These are phyloP conservation scores for Mucor irregularis DNA, from an alignment of 371 early-diverging fungal genomes.

Conservation along the genomic window DNA sequence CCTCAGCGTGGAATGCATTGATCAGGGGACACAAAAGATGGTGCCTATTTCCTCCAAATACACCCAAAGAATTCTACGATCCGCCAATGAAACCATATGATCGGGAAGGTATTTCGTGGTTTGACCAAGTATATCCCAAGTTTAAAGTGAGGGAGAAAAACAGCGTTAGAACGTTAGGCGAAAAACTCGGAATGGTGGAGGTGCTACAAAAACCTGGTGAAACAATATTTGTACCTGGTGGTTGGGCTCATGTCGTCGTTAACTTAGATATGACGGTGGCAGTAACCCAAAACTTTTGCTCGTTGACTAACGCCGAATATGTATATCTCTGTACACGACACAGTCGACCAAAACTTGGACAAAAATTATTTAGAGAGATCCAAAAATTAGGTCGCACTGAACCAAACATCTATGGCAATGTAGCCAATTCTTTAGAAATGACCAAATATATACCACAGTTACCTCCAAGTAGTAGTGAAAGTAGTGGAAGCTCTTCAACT, in stretches of 20 bases:
- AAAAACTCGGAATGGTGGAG: conserved; percentile 71
- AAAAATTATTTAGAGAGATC: conserved; percentile 50
- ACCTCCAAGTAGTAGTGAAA: conserved; percentile 51
- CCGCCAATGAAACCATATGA: conserved; percentile 68
- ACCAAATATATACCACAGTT: conserved; percentile 59
- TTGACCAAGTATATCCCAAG: conserved; percentile 68
- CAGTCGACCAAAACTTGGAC: conserved; percentile 71
- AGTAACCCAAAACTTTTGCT: conserved; percentile 84
- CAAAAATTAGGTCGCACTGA: conserved; percentile 41
- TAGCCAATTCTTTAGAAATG: conserved; percentile 48
- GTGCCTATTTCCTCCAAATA: conserved; percentile 73
- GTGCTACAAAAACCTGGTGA: conserved; percentile 79
- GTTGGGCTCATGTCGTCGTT: conserved; percentile 85
- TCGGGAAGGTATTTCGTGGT: conserved; percentile 82
- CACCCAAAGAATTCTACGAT: conserved; percentile 54
- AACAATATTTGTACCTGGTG: conserved; percentile 85
- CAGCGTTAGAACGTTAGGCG: conserved; percentile 43
- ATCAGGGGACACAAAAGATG: conserved; percentile 70
- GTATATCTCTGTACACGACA: conserved; percentile 73
- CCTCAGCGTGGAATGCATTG: conserved; percentile 71
- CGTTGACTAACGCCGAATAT: conserved; percentile 69
- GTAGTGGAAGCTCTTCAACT: conserved; percentile 40
- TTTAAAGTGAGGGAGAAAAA: conserved; percentile 28
- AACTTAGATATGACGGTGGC: conserved; percentile 81
- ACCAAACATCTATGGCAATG: conserved; percentile 37